Evolutionary conservation across 352 stramenopile genomes (phyloP), one percentile per base, ranked within the genome.

Genomic region (Globisporangium heterothallicum): DNA sequence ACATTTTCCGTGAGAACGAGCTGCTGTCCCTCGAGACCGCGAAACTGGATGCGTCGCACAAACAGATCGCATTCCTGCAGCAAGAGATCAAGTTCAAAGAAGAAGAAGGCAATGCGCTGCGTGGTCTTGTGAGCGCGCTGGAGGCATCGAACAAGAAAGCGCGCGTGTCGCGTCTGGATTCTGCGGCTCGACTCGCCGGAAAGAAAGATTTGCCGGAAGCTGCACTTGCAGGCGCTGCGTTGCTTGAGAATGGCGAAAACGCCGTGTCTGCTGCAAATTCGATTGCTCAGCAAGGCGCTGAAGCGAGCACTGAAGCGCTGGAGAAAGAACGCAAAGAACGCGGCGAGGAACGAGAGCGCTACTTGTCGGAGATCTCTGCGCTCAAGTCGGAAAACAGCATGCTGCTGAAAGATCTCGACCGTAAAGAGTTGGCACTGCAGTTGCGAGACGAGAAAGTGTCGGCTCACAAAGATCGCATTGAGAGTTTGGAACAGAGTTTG

Each of bases 1-100:
- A 86, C 52, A 80, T 93, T 16, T 91, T 93, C 53, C 66, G 78
- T 40, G 82, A 93, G 59, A 93, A 93, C 61, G 82, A 93, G 62
- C 66, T 93, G 55, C 53, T 93, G 34, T 86, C 78, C 49, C 68
- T 90, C 24, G 82, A 93, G 53, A 88, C 78, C n/a, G 72, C 73
- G 25, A 93, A 93, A 58, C 66, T 93, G n/a, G 79, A 93, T 47
- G 70, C 77, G 14, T 81, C 75, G 0, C 79, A 91, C 61, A 90
- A 91, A 56, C 82, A 91, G 51, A 86, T 93, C 27, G 74, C 75
- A 9, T 91, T 88, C 43, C 54, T 91, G 45, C 78, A 93, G 58
- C 77, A 93, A 60, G 77, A 91, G 57, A 85, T 91, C 55, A 86
- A 87, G 62, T 91, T 90, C 47, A 90, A 91, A 53, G 79, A 87